Percentiles rank a stretch among this genome's conserved stretches.
Evolutionary conservation across 495 filamentous ascomycete species (phyloP).

Genomic region (Xylaria palmicola): DNA sequence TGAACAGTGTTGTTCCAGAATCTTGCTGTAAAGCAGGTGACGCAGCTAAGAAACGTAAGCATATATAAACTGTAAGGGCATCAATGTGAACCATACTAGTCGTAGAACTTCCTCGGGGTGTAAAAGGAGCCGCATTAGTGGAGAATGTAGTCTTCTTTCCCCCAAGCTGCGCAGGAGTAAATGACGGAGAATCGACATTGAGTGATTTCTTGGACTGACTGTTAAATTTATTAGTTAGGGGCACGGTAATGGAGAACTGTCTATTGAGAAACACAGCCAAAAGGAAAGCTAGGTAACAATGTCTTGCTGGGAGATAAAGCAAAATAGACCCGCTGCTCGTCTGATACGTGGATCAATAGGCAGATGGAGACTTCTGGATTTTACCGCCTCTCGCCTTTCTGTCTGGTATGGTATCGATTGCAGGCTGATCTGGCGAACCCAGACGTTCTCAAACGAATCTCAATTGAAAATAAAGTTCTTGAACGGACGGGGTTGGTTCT

Average conservation of each 20-base stretch:
- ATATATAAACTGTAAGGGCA: neutral
- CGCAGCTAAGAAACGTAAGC: conserved; percentile 36
- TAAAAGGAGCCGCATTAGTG: conserved; percentile 88
- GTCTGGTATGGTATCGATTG: too few species aligned
- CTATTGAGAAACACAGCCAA: neutral
- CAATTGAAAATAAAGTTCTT: too few species aligned
- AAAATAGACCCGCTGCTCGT: too few species aligned
- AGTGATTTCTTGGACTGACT: conserved; percentile 68
- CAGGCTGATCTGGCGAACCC: too few species aligned
- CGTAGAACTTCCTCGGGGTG: conserved; percentile 54
- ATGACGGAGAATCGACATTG: conserved; percentile 95
- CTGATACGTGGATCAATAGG: too few species aligned
- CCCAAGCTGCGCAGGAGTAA: conserved; percentile 64
- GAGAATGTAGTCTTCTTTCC: conserved; percentile 69
- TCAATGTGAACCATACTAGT: conserved; percentile 25
- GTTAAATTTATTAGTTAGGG: conserved; percentile 1
- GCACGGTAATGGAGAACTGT: too few species aligned
- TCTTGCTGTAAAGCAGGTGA: conserved; percentile 35
- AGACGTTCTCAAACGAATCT: too few species aligned
- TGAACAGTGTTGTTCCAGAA: conserved; percentile 43
- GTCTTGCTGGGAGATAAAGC: too few species aligned
- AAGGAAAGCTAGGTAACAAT: too few species aligned
- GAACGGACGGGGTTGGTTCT: too few species aligned
- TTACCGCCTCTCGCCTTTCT: too few species aligned
- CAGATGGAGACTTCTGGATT: too few species aligned